Percentiles rank a stretch among this genome's conserved stretches.
phyloP scores from a whole-genome alignment of 495 filamentous ascomycete genomes.

The Neurospora sp. region DNA sequence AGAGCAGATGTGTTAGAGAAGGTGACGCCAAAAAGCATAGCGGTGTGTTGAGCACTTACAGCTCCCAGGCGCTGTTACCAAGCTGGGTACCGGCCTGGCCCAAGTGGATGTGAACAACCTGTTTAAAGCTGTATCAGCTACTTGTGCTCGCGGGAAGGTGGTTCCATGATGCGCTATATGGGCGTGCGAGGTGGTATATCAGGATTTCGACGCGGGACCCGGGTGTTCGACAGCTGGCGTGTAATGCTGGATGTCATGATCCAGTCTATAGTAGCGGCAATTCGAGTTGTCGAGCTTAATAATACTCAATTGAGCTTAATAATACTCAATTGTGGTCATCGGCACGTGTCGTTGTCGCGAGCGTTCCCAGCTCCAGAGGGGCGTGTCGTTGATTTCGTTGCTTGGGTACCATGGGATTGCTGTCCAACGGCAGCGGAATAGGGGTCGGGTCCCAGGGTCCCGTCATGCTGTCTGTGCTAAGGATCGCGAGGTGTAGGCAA shows the following conservation, averaged over 20 bases:
- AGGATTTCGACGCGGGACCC: background rate
- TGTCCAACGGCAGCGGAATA: background rate
- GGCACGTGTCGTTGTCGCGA: background rate
- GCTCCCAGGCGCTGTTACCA: slow-evolving; percentile 89
- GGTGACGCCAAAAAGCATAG: slow-evolving; percentile 7
- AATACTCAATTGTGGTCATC: background rate
- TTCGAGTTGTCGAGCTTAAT: background rate
- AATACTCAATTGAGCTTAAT: background rate
- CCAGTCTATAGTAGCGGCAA: background rate
- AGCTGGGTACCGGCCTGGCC: slow-evolving; percentile 92
- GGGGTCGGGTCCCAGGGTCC: background rate
- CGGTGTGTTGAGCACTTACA: slow-evolving; percentile 55
- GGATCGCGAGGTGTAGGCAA: background rate
- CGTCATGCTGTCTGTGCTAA: slow-evolving; percentile 5
- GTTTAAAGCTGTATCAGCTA: slow-evolving; percentile 8
- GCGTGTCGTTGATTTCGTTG: background rate
- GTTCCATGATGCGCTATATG: background rate
- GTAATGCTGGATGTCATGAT: background rate
- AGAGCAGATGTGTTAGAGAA: slow-evolving; percentile 6
- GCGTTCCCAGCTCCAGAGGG: background rate
- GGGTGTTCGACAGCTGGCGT: background rate
- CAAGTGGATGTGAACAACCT: slow-evolving; percentile 86
- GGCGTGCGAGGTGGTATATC: background rate
- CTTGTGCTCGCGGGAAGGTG: background rate
- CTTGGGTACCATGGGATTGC: background rate